phyloP scores from a whole-genome alignment of 768 basidiomycete genomes.

The Exsudoporus frostii region DNA sequence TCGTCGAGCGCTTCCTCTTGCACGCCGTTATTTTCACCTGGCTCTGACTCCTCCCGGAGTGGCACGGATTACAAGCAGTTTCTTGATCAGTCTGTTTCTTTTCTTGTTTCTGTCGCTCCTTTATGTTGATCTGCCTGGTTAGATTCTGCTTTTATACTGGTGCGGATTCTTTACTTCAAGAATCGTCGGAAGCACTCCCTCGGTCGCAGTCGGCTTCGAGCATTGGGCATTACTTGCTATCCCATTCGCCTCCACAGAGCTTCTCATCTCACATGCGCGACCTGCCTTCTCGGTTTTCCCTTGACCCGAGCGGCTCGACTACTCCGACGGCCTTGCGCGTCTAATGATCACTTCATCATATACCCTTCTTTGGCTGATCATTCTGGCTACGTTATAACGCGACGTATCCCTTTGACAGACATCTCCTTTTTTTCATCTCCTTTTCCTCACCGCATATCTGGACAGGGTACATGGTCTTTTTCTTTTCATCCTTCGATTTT shows the following conservation, averaged over 20 bases:
- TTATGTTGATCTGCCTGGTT: slow-evolving; percentile 5
- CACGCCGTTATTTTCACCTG: slow-evolving; percentile 43
- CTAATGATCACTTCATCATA: slow-evolving; percentile 5
- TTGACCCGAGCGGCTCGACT: slow-evolving; percentile 22
- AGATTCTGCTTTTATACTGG: slow-evolving; percentile 87
- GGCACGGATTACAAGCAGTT: slow-evolving; percentile 57
- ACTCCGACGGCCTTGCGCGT: slow-evolving; percentile 27
- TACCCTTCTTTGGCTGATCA: background rate
- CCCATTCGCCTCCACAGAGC: slow-evolving; percentile 31
- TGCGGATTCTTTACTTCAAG: slow-evolving; percentile 35
- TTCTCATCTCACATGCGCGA: slow-evolving; percentile 23
- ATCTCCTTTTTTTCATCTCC: background rate
- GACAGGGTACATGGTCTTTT: background rate
- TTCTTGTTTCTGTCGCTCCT: background rate
- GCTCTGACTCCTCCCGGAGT: slow-evolving; percentile 22
- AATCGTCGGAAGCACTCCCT: slow-evolving; percentile 27
- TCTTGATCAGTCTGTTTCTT: slow-evolving; percentile 53
- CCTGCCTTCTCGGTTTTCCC: slow-evolving; percentile 24
- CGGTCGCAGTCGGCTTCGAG: slow-evolving; percentile 52
- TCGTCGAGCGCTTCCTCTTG: slow-evolving; percentile 46
- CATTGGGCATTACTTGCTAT: slow-evolving; percentile 47
- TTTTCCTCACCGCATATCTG: background rate
- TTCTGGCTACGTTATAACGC: background rate
- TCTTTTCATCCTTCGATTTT: background rate
- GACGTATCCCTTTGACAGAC: background rate